Conservation (phyloP, 2,329 filamentous ascomycete species). For the Stromatinia cepivora region DNA sequence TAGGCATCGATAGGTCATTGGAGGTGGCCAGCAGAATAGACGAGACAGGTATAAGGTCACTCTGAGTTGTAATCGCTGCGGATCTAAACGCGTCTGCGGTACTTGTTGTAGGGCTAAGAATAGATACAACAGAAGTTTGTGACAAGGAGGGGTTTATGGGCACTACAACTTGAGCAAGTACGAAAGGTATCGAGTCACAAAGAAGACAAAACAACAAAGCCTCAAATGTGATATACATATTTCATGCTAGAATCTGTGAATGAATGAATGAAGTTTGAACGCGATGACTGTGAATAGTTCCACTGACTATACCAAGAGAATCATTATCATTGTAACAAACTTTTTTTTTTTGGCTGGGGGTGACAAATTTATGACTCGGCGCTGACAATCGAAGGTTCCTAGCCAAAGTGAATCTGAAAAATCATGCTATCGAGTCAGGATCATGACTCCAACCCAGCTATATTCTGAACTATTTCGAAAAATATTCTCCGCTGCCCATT, state of each 20-base stretch:
- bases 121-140: background rate
- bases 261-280: background rate
- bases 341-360: background rate
- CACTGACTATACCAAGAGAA: background rate
- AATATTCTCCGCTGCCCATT: background rate
- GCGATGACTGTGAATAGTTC: background rate
- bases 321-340: background rate
- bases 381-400: background rate
- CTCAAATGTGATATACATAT: background rate
- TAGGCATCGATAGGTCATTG: background rate
- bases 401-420: background rate
- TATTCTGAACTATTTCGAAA: background rate
- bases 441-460: background rate
- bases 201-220: background rate
- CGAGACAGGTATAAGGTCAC: background rate
- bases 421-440: background rate
- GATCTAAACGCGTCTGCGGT: background rate
- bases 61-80: background rate
- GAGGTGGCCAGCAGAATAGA: background rate
- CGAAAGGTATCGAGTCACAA: background rate
- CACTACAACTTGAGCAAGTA: background rate
- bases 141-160: background rate
- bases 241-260: background rate
- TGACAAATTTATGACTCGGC: background rate
- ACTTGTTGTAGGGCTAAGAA: background rate